phyloP scores from a whole-genome alignment of 2,329 filamentous ascomycete genomes.

The Didymella pomorum region DNA sequence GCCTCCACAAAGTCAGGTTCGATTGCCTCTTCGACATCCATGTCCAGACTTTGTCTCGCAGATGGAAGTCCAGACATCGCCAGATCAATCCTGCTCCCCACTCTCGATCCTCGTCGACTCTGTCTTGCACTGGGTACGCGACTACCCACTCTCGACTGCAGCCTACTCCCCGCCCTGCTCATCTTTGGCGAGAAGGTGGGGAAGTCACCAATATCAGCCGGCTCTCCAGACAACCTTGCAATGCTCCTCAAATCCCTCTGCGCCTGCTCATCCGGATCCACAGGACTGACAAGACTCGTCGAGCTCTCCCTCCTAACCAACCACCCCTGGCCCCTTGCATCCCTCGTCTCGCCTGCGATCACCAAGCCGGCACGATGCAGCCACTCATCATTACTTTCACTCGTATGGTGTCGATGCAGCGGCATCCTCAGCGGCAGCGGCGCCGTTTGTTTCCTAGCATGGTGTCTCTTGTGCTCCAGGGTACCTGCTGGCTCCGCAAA shows the following conservation, averaged over 20 bases:
- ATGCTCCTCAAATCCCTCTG: slow-evolving; percentile 30
- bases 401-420: slow-evolving; percentile 41
- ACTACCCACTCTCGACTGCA: slow-evolving; percentile 50
- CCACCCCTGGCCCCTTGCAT: slow-evolving; percentile 70
- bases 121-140: slow-evolving; percentile 51
- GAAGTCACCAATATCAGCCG: slow-evolving; percentile 37
- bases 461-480: slow-evolving; percentile 29
- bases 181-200: slow-evolving; percentile 39
- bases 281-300: slow-evolving; percentile 59
- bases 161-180: slow-evolving; percentile 46
- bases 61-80: slow-evolving; percentile 44
- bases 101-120: slow-evolving; percentile 44
- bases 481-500: slow-evolving; percentile 21
- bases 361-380: slow-evolving; percentile 65
- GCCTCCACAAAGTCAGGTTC: slow-evolving; percentile 62
- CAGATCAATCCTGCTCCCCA: slow-evolving; percentile 49
- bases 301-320: slow-evolving; percentile 64
- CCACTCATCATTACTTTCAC: slow-evolving; percentile 60
- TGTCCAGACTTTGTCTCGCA: slow-evolving; percentile 43
- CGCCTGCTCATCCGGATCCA: slow-evolving; percentile 44
- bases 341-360: slow-evolving; percentile 64
- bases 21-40: slow-evolving; percentile 36
- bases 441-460: slow-evolving; percentile 44
- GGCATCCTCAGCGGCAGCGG: slow-evolving; percentile 39
- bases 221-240: slow-evolving; percentile 45